A percentile compares a stretch with the other conserved stretches of the same genome.
Conservation (phyloP, 108 stramenopile species). For the Seminavis robusta region DNA sequence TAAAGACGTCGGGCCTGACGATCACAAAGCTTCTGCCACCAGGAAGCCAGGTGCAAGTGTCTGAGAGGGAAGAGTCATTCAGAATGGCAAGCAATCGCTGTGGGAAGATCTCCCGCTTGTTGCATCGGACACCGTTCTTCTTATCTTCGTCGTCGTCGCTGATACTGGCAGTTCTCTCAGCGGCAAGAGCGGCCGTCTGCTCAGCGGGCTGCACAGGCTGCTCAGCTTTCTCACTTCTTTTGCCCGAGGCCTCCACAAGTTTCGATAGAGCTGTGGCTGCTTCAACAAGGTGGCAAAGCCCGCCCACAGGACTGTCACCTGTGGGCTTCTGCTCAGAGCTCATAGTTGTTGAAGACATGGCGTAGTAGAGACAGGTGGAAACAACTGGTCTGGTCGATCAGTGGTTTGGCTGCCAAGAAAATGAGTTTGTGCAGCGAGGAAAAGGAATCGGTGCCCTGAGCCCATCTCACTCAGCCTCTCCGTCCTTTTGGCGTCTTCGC, state of each 20-base stretch:
- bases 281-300: neutral
- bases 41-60: conserved; percentile 75
- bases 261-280: conserved; percentile 1
- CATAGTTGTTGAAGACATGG: too few species aligned
- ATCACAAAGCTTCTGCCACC: conserved; percentile 78
- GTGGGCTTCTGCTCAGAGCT: too few species aligned
- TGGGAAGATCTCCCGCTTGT: conserved; percentile 64
- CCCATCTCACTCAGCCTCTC: too few species aligned
- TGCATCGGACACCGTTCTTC: neutral
- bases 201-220: neutral
- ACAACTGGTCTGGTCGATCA: too few species aligned
- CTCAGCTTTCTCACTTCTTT: too few species aligned
- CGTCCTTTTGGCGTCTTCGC: too few species aligned
- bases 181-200: neutral
- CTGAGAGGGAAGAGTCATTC: conserved; percentile 44
- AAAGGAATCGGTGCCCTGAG: too few species aligned
- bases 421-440: too few species aligned
- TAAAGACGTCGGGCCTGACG: conserved; percentile 72
- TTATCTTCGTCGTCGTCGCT: conserved; percentile 7
- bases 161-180: too few species aligned
- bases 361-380: too few species aligned
- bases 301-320: too few species aligned
- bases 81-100: conserved; percentile 65
- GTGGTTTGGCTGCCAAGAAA: too few species aligned
- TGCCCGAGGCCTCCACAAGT: conserved; percentile 9